phyloP scores from a whole-genome alignment of 1,284 basidiomycete species.

The Ceratobasidium theobromae region DNA sequence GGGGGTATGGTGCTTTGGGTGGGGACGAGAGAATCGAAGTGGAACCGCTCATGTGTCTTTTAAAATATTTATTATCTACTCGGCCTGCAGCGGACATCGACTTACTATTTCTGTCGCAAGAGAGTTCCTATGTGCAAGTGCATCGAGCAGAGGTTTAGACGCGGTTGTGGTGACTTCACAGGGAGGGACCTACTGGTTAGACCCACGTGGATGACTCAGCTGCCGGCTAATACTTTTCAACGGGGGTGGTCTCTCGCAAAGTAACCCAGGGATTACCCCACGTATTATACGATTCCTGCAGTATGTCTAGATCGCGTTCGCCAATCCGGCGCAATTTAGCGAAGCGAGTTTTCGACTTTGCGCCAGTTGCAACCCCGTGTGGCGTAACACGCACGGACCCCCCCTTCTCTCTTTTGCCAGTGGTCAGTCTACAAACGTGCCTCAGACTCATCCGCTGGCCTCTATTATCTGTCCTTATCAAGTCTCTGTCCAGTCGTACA shows the following conservation, averaged over 20 bases:
- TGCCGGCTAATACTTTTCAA: not conserved
- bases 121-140: not conserved
- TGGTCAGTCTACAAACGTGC: constrained; percentile 32
- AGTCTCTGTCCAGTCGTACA: not conserved
- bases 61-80: not conserved
- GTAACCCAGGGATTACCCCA: no score
- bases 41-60: constrained; percentile 12
- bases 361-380: constrained; percentile 23
- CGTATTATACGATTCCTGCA: no score
- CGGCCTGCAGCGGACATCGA: not conserved
- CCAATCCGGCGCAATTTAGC: constrained; percentile 20
- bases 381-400: constrained; percentile 14
- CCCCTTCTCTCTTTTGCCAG: constrained; percentile 12
- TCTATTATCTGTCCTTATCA: constrained; percentile 5
- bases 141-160: not conserved
- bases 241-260: no score
- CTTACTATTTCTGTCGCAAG: constrained; percentile 5
- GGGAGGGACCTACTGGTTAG: not conserved
- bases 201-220: constrained; percentile 31
- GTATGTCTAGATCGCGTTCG: not conserved
- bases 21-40: constrained; percentile 22
- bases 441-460: no score
- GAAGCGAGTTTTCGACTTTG: constrained; percentile 23
- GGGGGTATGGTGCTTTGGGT: constrained; percentile 26
- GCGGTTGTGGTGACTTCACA: constrained; percentile 28